Evolutionary conservation across 495 filamentous ascomycete species (phyloP), one percentile per base, ranked within the genome.

Genomic region (Xylaria venustula): DNA sequence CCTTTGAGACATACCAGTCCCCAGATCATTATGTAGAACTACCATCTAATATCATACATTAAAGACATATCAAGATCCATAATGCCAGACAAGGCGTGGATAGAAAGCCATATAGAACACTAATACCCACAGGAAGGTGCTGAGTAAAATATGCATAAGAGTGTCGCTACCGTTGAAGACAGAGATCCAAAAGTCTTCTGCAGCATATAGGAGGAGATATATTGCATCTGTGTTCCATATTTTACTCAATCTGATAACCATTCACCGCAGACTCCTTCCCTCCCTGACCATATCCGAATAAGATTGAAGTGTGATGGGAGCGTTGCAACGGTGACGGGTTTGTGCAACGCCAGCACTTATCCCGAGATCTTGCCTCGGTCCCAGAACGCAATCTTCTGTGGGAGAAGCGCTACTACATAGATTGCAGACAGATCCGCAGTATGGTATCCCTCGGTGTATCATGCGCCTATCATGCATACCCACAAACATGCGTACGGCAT

Each of bases 331-430:
- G 15, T 28, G 19, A 44, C 17, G 25, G 9, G n/a, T 15, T 20
- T 15, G n/a, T 55, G 53, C n/a, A 23, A 55, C 53, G 11, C 40
- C n/a, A 45, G 25, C 11, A 20, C 26, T 25, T 45, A 26, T 15
- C 53, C 53, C 53, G 53, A 54, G 36, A 45, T 55, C 53, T 55
- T 23, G 53, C 40, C 40, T 55, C 53, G 53, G 53, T 55, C 53
- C 40, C 53, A 40, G 40, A 7, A 23, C 40, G 26, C 25, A 17
- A 32, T 45, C 25, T 34, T 32, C 25, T 14, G 25, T 22, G 30
- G 11, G 40, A 34, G n/a, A n/a, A 25, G n/a, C 53, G 40, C 40
- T 55, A 26, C 20, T 34, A 34, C 30, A 34, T 34, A 34, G 25
- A 34, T 17, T 44, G 26, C 53, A 20, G 53, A 28, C 32, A 34